Base-by-base conservation (phyloP, 1,284 basidiomycete species). In the Tilletia indica region DNA sequence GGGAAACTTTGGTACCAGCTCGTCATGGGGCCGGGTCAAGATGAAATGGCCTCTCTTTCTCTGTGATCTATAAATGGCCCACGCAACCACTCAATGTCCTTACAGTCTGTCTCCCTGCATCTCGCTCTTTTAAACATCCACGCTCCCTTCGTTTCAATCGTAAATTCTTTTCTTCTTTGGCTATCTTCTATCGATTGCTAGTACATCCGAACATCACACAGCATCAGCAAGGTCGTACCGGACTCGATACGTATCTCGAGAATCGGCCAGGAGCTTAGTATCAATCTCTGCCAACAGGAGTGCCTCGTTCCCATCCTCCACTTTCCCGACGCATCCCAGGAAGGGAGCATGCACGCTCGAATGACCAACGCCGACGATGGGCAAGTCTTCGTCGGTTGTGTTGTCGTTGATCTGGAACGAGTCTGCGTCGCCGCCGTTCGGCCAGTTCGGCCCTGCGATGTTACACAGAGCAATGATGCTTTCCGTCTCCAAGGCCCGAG, bases 381-480 rank as follows among this genome's bases (percentile, higher is more conserved):
- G 71, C 36, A 63, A 39, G 11, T 75, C 71, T 21, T 72, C 49
- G 3, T 74, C 72, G 21, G 73, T 64, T 14, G 72, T 71, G 54
- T 14, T 36, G 14, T 68, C 64, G 38, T 67, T 11, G 61, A 39
- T 19, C 36, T 64, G 5, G 61, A 39, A 19, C 31, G 61, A 38
- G 31, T 34, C 31, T 38, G 31, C 36, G 36, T 38, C 61, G n/a
- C 21, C 39, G 21, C 14, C 58, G 45, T 67, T 58, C 3, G 69
- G 39, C 51, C 77, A 51, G 2, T 21, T n/a, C 0, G 79, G 78
- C 0, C 82, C 82, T 11, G 80, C 76, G 47, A 82, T 76, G 67
- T 83, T 83, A 71, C 76, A 78, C 82, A 83, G 81, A 51, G 76
- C 75, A n/a, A 83, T 51, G 16, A 79, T 67, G 58, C 73, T 67